These are phyloP conservation scores for Boletus rufocinnamomeus DNA, from an alignment of 768 basidiomycete genomes.

Conservation along the genomic window DNA sequence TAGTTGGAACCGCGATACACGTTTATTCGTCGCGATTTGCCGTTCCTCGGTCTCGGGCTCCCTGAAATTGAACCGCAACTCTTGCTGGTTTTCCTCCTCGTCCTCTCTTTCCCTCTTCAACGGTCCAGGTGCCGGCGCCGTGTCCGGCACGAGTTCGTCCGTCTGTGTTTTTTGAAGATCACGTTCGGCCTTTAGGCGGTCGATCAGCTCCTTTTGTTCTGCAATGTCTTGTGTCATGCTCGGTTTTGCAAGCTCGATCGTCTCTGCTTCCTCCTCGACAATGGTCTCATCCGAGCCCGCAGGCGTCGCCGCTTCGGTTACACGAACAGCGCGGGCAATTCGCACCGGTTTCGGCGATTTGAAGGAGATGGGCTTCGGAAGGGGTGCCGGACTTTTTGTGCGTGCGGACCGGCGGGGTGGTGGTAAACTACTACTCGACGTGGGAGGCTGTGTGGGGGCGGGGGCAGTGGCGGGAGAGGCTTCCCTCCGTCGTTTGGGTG, in stretches of 20 bases:
- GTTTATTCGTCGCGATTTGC: constrained; percentile 61
- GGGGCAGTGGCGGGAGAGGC: constrained; percentile 42
- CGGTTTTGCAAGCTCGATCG: constrained; percentile 57
- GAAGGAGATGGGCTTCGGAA: constrained; percentile 27
- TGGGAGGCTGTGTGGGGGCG: constrained; percentile 14
- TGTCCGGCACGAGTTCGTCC: constrained; percentile 15
- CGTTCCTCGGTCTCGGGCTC: constrained; percentile 65
- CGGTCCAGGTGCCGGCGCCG: constrained; percentile 33
- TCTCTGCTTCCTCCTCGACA: constrained; percentile 65
- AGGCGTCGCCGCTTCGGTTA: constrained; percentile 43
- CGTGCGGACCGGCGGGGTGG: constrained; percentile 47
- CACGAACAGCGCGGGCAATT: constrained; percentile 23
- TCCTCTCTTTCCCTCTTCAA: constrained; percentile 54
- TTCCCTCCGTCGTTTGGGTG: constrained; percentile 68
- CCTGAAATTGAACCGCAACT: constrained; percentile 63
- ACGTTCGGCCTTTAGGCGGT: constrained; percentile 66
- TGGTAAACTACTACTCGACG: constrained; percentile 34
- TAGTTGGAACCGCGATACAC: constrained; percentile 55
- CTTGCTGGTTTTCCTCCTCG: constrained; percentile 43
- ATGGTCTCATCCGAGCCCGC: constrained; percentile 62
- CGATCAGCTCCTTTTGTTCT: constrained; percentile 78
- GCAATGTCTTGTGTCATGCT: constrained; percentile 71
- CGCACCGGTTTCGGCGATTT: constrained; percentile 39
- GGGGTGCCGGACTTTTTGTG: constrained; percentile 43
- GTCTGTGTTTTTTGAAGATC: constrained; percentile 36